Percentiles rank a stretch among this genome's conserved stretches.
Conservation (phyloP, 768 basidiomycete species). For the Vararia minispora region DNA sequence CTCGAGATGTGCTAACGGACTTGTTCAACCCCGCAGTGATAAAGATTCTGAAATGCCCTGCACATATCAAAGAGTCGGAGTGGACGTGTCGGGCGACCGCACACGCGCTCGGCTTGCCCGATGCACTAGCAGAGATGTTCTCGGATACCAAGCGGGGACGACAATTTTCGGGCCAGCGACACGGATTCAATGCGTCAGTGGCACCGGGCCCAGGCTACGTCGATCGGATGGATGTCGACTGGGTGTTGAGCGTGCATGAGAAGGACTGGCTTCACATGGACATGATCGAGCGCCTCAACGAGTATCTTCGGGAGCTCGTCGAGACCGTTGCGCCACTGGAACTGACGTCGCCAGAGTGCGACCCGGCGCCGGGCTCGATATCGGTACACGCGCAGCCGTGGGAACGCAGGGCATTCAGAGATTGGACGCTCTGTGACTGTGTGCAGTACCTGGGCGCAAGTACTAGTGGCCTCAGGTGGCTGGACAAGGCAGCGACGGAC, state of each 20-base stretch:
- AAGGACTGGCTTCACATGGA: conserved; percentile 58
- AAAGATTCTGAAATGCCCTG: too few relatives aligned
- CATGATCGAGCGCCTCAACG: conserved; percentile 58
- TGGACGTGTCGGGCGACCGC: too few relatives aligned
- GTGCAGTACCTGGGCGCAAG: conserved; percentile 43
- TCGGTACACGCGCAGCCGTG: conserved; percentile 53
- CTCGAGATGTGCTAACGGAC: too few relatives aligned
- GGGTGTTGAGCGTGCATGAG: conserved; percentile 30
- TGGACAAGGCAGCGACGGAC: too few relatives aligned
- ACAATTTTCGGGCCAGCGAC: too few relatives aligned
- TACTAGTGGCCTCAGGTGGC: too few relatives aligned
- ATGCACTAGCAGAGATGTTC: too few relatives aligned
- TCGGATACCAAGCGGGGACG: too few relatives aligned
- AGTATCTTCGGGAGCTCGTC: conserved; percentile 47
- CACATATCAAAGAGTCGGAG: too few relatives aligned
- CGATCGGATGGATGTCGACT: conserved; percentile 51
- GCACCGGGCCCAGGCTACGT: too few relatives aligned
- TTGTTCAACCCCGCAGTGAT: conserved; percentile 7
- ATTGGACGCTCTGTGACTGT: conserved; percentile 47
- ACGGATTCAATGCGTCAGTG: too few relatives aligned
- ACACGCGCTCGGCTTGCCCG: too few relatives aligned
- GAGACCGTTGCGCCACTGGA: conserved; percentile 40
- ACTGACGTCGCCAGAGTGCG: conserved; percentile 20
- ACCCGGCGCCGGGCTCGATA: conserved; percentile 23
- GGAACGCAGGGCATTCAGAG: conserved; percentile 26